Percentiles rank a stretch among this genome's conserved stretches.
Conservation (phyloP, 2,329 filamentous ascomycete genomes). For the Colletotrichum simmondsii region DNA sequence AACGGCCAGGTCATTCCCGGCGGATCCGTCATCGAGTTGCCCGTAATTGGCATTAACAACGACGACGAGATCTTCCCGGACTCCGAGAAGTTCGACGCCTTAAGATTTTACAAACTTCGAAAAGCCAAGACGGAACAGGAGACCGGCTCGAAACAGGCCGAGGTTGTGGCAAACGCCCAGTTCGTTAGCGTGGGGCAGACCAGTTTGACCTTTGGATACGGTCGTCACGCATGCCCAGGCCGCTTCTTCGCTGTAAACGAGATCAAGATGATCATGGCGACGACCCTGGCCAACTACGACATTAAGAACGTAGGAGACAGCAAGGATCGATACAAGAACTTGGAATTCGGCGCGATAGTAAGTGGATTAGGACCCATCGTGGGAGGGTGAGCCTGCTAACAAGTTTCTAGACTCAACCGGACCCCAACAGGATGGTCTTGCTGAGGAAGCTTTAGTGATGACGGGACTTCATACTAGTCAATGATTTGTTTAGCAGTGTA, state of each 20-base stretch:
- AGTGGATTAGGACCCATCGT: neutral
- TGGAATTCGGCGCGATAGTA: constrained; percentile 21
- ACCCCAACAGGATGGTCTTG: constrained; percentile 22
- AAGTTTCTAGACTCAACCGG: neutral
- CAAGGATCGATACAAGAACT: constrained; percentile 19
- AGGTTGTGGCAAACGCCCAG: constrained; percentile 40
- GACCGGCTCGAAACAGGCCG: constrained; percentile 14
- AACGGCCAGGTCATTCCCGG: constrained; percentile 62
- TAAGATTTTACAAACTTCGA: constrained; percentile 25
- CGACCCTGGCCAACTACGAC: constrained; percentile 54
- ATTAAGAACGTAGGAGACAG: constrained; percentile 43
- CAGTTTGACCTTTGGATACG: constrained; percentile 50
- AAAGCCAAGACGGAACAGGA: constrained; percentile 11
- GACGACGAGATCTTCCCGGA: constrained; percentile 49
- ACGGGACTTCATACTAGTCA: neutral
- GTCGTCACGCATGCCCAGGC: constrained; percentile 54
- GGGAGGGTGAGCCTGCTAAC: neutral
- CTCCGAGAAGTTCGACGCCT: constrained; percentile 40
- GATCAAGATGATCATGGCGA: constrained; percentile 56
- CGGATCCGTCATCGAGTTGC: constrained; percentile 55
- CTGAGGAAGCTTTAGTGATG: constrained; percentile 11
- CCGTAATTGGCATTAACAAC: constrained; percentile 46
- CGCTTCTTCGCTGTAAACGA: constrained; percentile 58
- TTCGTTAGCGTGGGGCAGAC: constrained; percentile 52
- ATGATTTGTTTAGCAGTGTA: neutral